These are phyloP conservation scores for Colletotrichum paranaense DNA, from an alignment of 2,329 filamentous ascomycete species.

Conservation along the genomic window DNA sequence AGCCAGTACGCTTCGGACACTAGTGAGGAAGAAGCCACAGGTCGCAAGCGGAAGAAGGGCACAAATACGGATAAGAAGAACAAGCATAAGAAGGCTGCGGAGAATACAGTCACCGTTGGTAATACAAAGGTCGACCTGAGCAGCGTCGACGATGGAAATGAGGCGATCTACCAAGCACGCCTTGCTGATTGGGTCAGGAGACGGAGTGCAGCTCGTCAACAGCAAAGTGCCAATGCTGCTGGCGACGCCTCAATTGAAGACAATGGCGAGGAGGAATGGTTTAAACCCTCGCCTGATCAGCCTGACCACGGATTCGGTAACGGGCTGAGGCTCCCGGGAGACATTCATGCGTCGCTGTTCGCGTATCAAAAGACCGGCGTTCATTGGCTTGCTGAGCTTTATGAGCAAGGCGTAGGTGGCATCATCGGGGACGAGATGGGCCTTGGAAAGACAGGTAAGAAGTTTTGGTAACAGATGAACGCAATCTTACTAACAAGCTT, in stretches of 20 bases:
- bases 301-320: conserved; percentile 81
- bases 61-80: conserved; percentile 48
- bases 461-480: not conserved
- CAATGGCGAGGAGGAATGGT: conserved; percentile 74
- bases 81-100: conserved; percentile 44
- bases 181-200: conserved; percentile 79
- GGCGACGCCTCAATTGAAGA: conserved; percentile 54
- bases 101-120: conserved; percentile 35
- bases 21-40: conserved; percentile 52
- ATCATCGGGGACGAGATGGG: conserved; percentile 99
- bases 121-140: conserved; percentile 61
- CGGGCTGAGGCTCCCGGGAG: conserved; percentile 85
- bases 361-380: conserved; percentile 98
- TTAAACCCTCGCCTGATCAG: conserved; percentile 85
- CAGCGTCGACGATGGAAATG: conserved; percentile 88
- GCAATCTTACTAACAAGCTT: conserved; percentile 21
- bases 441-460: conserved; percentile 82
- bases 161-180: conserved; percentile 80
- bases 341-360: conserved; percentile 92
- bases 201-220: conserved; percentile 54
- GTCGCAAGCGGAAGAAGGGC: conserved; percentile 54
- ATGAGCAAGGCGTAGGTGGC: conserved; percentile 88
- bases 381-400: conserved; percentile 94
- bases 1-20: conserved; percentile 46
- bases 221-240: conserved; percentile 44